A percentile compares a stretch with the other conserved stretches of the same genome.
phyloP scores from a whole-genome alignment of 306 rosid species.

The Corylus avellana region DNA sequence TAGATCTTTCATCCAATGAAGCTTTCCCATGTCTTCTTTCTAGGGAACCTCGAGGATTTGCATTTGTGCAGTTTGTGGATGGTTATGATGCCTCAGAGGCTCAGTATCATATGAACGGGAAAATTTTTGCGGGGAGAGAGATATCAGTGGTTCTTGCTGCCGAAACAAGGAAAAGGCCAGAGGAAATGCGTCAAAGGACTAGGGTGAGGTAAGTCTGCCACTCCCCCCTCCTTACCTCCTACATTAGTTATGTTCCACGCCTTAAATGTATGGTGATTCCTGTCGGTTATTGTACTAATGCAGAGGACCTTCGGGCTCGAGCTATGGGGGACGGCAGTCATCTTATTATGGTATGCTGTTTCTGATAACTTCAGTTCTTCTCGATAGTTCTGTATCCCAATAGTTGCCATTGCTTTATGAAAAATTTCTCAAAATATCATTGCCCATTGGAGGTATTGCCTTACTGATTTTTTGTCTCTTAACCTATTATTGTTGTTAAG shows the following conservation, averaged over 20 bases:
- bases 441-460: not conserved
- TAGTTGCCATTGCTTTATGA: not conserved
- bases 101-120: conserved; percentile 95
- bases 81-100: conserved; percentile 93
- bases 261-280: conserved; percentile 18
- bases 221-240: conserved; percentile 5
- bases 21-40: conserved; percentile 33
- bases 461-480: not conserved
- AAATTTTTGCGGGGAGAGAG: conserved; percentile 96
- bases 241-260: not conserved
- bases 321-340: conserved; percentile 74
- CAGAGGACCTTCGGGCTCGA: conserved; percentile 59
- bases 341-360: conserved; percentile 68
- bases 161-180: conserved; percentile 96
- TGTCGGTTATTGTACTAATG: conserved; percentile 24
- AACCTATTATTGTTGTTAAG: not conserved
- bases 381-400: not conserved
- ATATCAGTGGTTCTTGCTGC: conserved; percentile 92
- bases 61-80: conserved; percentile 97
- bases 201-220: conserved; percentile 55
- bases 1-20: conserved; percentile 36
- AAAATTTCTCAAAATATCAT: not conserved
- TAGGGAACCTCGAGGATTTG: conserved; percentile 99
- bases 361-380: not conserved
- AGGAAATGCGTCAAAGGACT: conserved; percentile 87